Base-by-base conservation (phyloP, 2,329 filamentous ascomycete species). In the Stagonosporopsis vannaccii region DNA sequence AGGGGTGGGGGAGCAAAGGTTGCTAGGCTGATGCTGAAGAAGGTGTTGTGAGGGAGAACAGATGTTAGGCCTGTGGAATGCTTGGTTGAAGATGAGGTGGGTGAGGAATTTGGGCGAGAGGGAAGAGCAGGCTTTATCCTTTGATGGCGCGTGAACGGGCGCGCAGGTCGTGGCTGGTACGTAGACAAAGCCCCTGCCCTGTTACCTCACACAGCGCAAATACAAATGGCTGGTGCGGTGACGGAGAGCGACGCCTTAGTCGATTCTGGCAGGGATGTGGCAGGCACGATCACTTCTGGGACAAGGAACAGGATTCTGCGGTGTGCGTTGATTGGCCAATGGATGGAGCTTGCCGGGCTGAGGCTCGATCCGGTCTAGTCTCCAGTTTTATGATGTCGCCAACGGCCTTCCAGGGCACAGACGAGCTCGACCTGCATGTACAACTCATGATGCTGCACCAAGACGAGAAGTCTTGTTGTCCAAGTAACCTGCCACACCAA, bases 331-430 rank as follows among this genome's bases (percentile, higher is more conserved):
- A 63, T 66, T 69, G 63, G 66, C 25, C 53, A 60, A 56, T 62
- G 62, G 39, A 25, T 33, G 5, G 32, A 17, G 36, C 47, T 56
- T 51, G 44, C 48, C 39, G 52, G 53, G 17, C 17, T 42, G 54
- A 61, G 51, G 42, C 17, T 25, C 36, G 42, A 42, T 48, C 35
- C 19, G 13, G 45, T 23, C 45, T 48, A 44, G 59, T 58, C 40
- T 56, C 51, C 55, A 52, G 52, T 40, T 53, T 60, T 65, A 64
- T 65, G 61, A 66, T 68, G 59, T 60, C 59, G 59, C 56, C 37
- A 47, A 56, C 53, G 46, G 46, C n/a, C 28, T n/a, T 37, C 15
- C 26, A 40, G 26, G 22, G 13, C 35, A 39, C 40, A 49, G 40
- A 41, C 35, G 40, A 45, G 52, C 46, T 36, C 36, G 26, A 40